Conservation (phyloP, 805 yeast genomes). For the Candida lessepsii region DNA sequence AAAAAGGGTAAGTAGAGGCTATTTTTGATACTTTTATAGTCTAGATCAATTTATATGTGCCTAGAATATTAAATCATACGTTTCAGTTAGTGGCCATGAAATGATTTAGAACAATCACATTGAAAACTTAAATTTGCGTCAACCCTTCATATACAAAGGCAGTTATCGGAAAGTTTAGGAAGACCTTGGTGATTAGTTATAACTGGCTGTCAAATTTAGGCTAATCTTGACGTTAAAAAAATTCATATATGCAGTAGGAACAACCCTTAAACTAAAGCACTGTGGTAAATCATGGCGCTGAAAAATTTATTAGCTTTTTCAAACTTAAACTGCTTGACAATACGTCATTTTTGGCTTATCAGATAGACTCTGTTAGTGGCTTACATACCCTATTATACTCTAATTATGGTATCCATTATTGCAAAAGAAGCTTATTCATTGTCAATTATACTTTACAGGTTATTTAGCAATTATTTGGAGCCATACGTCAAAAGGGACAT, state of each 20-base stretch:
- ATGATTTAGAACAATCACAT: background rate
- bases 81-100: background rate
- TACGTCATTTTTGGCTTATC: slow-evolving; percentile 1
- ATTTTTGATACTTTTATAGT: background rate
- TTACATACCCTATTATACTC: too few relatives aligned
- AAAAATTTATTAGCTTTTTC: background rate
- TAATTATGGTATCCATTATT: too few relatives aligned
- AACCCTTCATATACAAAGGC: background rate
- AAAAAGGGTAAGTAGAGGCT: too few relatives aligned
- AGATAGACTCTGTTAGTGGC: background rate
- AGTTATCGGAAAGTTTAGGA: background rate
- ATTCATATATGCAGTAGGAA: background rate
- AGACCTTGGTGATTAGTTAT: background rate
- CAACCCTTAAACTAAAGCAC: background rate
- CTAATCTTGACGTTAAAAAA: background rate
- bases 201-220: background rate
- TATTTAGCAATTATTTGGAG: background rate
- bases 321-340: slow-evolving; percentile 1
- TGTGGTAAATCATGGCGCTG: background rate
- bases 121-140: slow-evolving; percentile 4
- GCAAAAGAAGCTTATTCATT: too few relatives aligned
- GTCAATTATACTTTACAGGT: background rate
- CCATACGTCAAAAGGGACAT: background rate
- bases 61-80: background rate
- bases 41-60: too few relatives aligned